Conservation (phyloP, 2,329 filamentous ascomycete genomes). For the Epichloe brachyelytri region DNA sequence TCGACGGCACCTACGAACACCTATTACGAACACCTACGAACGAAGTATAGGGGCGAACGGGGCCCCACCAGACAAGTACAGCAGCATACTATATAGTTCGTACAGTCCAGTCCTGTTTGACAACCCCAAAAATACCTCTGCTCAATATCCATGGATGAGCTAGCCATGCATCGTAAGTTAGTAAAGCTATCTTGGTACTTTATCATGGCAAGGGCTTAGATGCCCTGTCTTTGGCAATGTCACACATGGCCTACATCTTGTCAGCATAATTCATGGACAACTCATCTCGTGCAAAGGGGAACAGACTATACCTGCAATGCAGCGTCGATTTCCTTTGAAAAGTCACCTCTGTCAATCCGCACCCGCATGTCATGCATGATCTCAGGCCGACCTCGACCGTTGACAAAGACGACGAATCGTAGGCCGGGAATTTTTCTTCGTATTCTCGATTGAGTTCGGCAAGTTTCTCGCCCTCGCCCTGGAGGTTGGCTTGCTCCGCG, state of each 20-base stretch:
- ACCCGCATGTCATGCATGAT: slow-evolving; percentile 74
- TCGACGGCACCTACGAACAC: too few relatives aligned
- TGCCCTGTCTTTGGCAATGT: slow-evolving; percentile 73
- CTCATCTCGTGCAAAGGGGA: not conserved
- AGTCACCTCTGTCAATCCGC: slow-evolving; percentile 57
- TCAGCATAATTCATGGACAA: slow-evolving; percentile 9
- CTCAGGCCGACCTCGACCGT: slow-evolving; percentile 57
- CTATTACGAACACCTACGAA: too few relatives aligned
- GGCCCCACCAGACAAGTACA: too few relatives aligned
- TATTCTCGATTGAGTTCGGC: slow-evolving; percentile 61
- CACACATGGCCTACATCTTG: slow-evolving; percentile 63
- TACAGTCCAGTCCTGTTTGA: too few relatives aligned
- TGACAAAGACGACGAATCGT: slow-evolving; percentile 85
- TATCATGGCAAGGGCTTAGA: slow-evolving; percentile 36
- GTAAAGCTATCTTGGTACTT: not conserved
- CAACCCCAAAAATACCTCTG: too few relatives aligned
- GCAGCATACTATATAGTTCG: too few relatives aligned
- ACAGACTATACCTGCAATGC: slow-evolving; percentile 51
- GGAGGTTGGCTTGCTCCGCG: slow-evolving; percentile 70
- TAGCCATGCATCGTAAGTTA: too few relatives aligned
- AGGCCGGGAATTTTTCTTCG: slow-evolving; percentile 67
- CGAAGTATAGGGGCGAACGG: too few relatives aligned
- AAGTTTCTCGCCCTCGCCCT: slow-evolving; percentile 48
- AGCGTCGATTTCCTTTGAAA: slow-evolving; percentile 54
- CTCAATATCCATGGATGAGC: too few relatives aligned